These are phyloP conservation scores for Calonectria honghensis DNA, from an alignment of 2,329 filamentous ascomycete species.

Conservation along the genomic window DNA sequence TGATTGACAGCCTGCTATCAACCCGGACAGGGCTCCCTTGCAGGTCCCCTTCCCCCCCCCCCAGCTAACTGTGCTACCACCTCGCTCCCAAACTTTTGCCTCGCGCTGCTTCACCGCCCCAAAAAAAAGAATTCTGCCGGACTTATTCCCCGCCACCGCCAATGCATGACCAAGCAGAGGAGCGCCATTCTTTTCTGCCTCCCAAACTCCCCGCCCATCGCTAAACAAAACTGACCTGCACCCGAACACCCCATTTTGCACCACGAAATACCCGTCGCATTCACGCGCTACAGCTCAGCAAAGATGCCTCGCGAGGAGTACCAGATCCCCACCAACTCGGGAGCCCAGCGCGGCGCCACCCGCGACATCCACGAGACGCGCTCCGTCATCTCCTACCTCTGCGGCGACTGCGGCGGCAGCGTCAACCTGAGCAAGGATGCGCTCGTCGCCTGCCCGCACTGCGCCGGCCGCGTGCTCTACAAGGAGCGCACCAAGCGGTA, in stretches of 20 bases:
- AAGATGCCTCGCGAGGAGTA: constrained; percentile 84
- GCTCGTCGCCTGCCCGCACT: constrained; percentile 72
- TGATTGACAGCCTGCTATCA: constrained; percentile 12
- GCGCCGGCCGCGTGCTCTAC: constrained; percentile 95
- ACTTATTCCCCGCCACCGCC: constrained; percentile 50
- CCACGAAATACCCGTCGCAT: neutral
- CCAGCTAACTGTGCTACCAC: neutral
- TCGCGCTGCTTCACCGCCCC: constrained; percentile 46
- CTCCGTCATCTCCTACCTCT: constrained; percentile 63
- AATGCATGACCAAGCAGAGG: constrained; percentile 46
- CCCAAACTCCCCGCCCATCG: constrained; percentile 20
- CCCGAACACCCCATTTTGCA: constrained; percentile 15
- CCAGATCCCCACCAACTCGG: constrained; percentile 78
- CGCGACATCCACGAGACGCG: constrained; percentile 63
- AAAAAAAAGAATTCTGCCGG: constrained; percentile 51
- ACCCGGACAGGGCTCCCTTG: constrained; percentile 29
- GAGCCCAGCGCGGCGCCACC: constrained; percentile 65
- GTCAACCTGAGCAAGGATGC: constrained; percentile 67
- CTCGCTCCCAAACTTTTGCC: neutral
- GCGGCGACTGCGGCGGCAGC: constrained; percentile 66
- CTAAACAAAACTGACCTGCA: neutral
- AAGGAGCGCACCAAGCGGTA: constrained; percentile 99
- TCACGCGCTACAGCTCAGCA: neutral
- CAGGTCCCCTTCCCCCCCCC: neutral
- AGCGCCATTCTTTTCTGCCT: constrained; percentile 46